Evolutionary conservation across 176 grass and related monocot genomes (phyloP), one percentile per base, ranked within the genome.

Genomic region (Stipa capillata): DNA sequence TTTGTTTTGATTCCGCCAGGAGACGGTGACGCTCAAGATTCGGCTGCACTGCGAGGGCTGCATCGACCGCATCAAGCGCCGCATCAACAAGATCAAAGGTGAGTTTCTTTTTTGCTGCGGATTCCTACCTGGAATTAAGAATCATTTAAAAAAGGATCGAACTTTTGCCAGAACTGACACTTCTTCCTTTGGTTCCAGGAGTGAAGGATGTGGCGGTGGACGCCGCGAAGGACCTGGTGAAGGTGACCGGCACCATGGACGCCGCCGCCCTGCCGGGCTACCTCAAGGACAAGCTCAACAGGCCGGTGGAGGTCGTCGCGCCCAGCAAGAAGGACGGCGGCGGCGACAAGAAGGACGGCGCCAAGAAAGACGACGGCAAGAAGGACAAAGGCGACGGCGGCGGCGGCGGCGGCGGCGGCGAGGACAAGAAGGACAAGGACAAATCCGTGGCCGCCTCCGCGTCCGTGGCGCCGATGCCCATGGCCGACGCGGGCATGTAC

Each of bases 21-120:
- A 93, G 78, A 94, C 90, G 13, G 90, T 98, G 76, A 79, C 91
- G 73, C 96, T 98, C 37, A 98, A 93, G 92, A 94, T 98, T 55
- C 85, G 92, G 6, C 90, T 98, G 27, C 96, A 98, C 84, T 94
- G 96, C 73, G 90, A 91, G 0, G 96, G 96, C 44, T 98, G 96
- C 87, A 83, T 98, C 53, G 76, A 91, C 39, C 84, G 88, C 71
- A 98, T 98, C 83, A 83, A 42, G 65, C 86, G 83, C 41, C 85
- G 69, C 61, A 83, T 94, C 25, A 20, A 16, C 74, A 98, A 94
- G 89, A 90, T 94, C 73, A 93, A 89, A 89, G 96, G 95, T 92
- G 79, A 51, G 39, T 0, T 37, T 49, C 39, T 42, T 23, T 7
- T 27, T n/a, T 23, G 62, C 51, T 9, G 44, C 51, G 33, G 54